These are phyloP conservation scores for Funneliformis mosseae DNA, from an alignment of 192 early-diverging fungal species.

Conservation along the genomic window DNA sequence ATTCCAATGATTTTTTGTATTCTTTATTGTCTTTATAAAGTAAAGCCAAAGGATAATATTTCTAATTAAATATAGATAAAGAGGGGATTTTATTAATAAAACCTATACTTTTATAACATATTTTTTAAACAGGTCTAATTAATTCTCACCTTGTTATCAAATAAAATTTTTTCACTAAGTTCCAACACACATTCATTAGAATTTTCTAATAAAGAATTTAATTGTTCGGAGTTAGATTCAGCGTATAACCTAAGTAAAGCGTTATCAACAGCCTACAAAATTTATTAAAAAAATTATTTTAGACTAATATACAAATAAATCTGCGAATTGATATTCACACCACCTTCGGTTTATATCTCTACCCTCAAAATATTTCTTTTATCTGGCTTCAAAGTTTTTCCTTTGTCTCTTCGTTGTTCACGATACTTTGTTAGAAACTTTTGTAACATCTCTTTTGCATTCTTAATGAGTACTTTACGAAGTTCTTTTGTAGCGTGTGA, in stretches of 20 bases:
- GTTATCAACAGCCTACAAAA: constrained; percentile 42
- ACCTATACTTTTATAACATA: neutral
- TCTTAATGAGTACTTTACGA: constrained; percentile 50
- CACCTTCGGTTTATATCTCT: neutral
- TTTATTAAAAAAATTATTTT: neutral
- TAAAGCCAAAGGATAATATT: constrained; percentile 62
- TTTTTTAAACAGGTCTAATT: no score
- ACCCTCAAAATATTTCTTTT: constrained; percentile 28
- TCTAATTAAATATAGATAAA: constrained; percentile 34
- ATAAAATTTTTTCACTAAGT: constrained; percentile 52
- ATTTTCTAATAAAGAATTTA: constrained; percentile 40
- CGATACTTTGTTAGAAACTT: constrained; percentile 56
- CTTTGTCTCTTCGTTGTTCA: constrained; percentile 5
- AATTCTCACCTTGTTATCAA: constrained; percentile 44
- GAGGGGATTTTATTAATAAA: neutral
- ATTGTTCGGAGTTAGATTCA: constrained; percentile 28
- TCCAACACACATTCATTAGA: constrained; percentile 53
- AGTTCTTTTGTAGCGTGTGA: constrained; percentile 43
- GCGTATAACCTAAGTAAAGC: constrained; percentile 41
- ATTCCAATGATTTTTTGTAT: constrained; percentile 54
- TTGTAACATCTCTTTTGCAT: constrained; percentile 60
- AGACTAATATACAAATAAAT: neutral
- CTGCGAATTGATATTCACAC: neutral
- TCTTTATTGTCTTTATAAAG: constrained; percentile 58
- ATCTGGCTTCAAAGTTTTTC: constrained; percentile 5